Conservation (phyloP, 768 basidiomycete species). For the Tylopilus balloui region DNA sequence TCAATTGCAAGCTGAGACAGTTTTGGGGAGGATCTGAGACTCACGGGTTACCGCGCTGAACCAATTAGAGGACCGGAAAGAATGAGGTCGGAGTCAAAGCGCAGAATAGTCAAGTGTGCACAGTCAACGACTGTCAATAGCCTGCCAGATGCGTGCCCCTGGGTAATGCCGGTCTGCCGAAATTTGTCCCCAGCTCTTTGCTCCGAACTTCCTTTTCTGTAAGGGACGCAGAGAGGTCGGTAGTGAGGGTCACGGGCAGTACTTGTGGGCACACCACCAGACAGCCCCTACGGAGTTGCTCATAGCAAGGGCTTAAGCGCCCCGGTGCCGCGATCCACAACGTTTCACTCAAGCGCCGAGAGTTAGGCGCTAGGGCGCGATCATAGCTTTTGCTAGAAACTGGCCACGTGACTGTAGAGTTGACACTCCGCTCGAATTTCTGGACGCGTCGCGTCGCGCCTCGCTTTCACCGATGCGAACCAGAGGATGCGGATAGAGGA, state of each 20-base stretch:
- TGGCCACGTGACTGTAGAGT: constrained; percentile 15
- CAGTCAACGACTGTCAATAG: background rate
- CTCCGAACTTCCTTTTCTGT: constrained; percentile 20
- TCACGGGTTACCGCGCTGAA: background rate
- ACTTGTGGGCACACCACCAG: background rate
- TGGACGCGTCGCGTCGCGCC: constrained; percentile 32
- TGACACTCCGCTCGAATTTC: constrained; percentile 26
- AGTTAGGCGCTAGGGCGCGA: constrained; percentile 1
- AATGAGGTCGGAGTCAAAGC: background rate
- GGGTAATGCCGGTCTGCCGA: constrained; percentile 9
- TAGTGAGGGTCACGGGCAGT: background rate
- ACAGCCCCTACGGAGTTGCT: background rate
- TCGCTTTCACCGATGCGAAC: background rate
- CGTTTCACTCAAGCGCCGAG: constrained; percentile 12
- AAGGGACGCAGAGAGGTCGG: background rate
- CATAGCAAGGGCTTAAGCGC: background rate
- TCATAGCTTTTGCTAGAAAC: background rate
- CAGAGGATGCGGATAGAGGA: constrained; percentile 86
- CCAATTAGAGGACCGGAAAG: background rate
- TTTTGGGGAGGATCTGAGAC: background rate
- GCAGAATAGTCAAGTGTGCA: background rate
- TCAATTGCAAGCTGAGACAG: background rate
- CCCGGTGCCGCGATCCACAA: too few relatives aligned
- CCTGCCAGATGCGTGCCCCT: background rate
- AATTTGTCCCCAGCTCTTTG: constrained; percentile 13